phyloP scores from a whole-genome alignment of 441 rosid genomes.

The Jatropha multifida region DNA sequence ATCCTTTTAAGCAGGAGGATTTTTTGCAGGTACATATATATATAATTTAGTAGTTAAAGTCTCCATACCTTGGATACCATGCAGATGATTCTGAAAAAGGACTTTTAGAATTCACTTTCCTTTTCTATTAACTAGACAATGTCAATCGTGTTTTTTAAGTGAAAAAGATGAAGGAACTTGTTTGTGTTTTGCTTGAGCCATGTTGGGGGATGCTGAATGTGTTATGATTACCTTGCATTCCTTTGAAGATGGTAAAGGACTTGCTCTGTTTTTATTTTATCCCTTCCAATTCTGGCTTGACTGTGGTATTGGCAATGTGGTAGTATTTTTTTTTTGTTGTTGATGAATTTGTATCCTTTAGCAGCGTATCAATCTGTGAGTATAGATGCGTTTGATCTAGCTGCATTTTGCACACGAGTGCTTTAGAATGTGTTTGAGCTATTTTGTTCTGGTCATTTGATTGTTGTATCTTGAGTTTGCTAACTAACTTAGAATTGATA shows the following conservation, averaged over 20 bases:
- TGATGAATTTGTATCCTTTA: background rate
- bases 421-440: constrained; percentile 4
- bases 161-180: constrained; percentile 1
- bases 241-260: constrained; percentile 1
- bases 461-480: constrained; percentile 15
- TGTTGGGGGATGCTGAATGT: background rate
- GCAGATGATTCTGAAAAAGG: constrained; percentile 7
- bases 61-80: constrained; percentile 10
- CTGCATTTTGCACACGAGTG: background rate
- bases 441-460: constrained; percentile 19
- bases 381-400: constrained; percentile 12
- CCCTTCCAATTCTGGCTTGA: constrained; percentile 4
- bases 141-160: background rate
- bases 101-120: background rate
- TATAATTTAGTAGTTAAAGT: background rate
- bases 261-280: background rate
- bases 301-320: background rate
- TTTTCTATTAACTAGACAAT: background rate
- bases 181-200: background rate
- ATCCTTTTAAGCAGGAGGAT: constrained; percentile 93
- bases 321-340: constrained; percentile 9
- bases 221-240: background rate
- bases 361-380: background rate
- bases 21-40: constrained; percentile 78
- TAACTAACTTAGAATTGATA: constrained; percentile 31